Conservation (phyloP, 768 basidiomycete genomes). For the Favolaschia claudopus region DNA sequence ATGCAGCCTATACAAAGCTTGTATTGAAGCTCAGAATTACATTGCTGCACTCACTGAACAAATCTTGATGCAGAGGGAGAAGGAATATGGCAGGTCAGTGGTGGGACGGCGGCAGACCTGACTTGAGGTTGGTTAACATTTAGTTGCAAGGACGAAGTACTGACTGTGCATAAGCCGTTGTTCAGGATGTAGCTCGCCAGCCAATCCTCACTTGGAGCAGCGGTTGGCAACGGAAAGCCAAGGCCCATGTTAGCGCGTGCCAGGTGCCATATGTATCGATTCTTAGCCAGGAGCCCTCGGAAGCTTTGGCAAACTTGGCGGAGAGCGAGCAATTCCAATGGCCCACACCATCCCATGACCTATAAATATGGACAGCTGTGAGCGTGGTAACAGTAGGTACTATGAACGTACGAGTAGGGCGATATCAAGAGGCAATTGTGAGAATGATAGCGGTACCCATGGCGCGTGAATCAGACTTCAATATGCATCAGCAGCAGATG, state of each 20-base stretch:
- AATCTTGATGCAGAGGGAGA: too few species aligned
- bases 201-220: background rate
- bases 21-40: background rate
- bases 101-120: too few species aligned
- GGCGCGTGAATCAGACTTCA: too few species aligned
- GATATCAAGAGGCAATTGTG: background rate
- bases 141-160: background rate
- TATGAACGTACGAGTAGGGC: background rate
- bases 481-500: too few species aligned
- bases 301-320: background rate
- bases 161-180: background rate
- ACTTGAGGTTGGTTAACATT: background rate
- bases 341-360: background rate
- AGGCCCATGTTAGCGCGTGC: background rate
- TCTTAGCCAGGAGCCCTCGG: background rate
- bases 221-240: background rate
- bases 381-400: background rate
- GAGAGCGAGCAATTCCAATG: background rate
- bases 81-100: too few species aligned
- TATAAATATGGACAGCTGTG: background rate
- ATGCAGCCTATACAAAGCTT: background rate
- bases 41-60: too few species aligned
- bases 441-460: too few species aligned
- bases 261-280: background rate
- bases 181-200: background rate